Evolutionary conservation across 257 asterid genomes (phyloP), one percentile per base, ranked within the genome.

Genomic region (Gentiana dahurica): DNA sequence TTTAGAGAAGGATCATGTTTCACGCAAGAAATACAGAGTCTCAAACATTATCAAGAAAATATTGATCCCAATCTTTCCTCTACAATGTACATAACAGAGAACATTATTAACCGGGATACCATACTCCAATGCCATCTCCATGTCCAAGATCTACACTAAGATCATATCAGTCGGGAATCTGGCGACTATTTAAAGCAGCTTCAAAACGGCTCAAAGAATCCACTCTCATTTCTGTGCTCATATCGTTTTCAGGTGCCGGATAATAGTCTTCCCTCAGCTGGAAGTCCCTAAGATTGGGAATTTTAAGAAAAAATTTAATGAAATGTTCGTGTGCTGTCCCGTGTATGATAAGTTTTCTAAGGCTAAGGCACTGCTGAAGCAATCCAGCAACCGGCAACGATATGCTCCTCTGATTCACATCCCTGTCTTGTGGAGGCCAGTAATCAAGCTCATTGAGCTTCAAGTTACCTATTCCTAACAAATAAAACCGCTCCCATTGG

Each of bases 321-420:
- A 88, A 92, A 62, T 92, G 98, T 72, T 92, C 98, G 34, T 92
- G 81, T 0, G 98, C 80, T 1, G 97, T 92, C 43, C 98, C 98
- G 41, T 88, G 98, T 9, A 92, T 81, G 69, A 88, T 78, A 41
- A 92, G 89, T 55, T 85, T 88, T 72, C 98, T 65, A 1, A 92
- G 76, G 8, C 75, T 66, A 32, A 51, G 32, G 54, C 95, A 83
- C 51, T 68, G 84, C 49, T 68, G 87, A 53, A 88, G 77, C 71
- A 81, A 69, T 46, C 95, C 95, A 8, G 95, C 82, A 8, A 97
- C 95, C 0, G 98, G 97, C 44, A 81, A 82, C 2, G 92, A 76
- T 12, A 88, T 65, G 49, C 94, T 77, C 80, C 95, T 83, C 70
- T 80, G 95, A 61, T 88, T 92, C 10, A 88, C 84, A 63, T 85